A percentile compares a stretch with the other conserved stretches of the same genome.
Conservation (phyloP, 257 asterid genomes). For the Lithospermum erythrorhizon region DNA sequence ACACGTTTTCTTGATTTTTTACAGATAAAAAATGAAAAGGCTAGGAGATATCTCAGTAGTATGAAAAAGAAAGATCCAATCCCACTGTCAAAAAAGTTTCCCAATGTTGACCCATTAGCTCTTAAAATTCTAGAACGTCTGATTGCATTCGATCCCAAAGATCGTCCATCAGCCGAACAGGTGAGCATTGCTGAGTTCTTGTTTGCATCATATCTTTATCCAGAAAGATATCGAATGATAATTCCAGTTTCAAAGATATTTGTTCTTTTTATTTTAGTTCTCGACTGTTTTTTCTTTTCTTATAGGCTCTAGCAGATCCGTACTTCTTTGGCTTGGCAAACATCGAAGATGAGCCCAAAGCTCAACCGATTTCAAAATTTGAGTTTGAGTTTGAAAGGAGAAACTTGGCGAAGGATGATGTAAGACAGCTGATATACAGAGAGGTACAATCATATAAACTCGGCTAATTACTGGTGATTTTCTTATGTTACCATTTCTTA, state of each 20-base stretch:
- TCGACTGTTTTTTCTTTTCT: slow-evolving; percentile 8
- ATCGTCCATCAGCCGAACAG: slow-evolving; percentile 88
- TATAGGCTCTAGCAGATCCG: slow-evolving; percentile 84
- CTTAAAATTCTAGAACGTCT: slow-evolving; percentile 71
- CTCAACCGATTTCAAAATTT: slow-evolving; percentile 70
- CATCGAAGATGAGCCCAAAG: slow-evolving; percentile 81
- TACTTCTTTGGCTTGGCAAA: slow-evolving; percentile 70
- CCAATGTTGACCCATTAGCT: slow-evolving; percentile 75
- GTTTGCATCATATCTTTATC: slow-evolving; percentile 1
- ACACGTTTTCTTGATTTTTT: slow-evolving; percentile 11
- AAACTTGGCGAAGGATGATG: slow-evolving; percentile 57
- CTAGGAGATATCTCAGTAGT: slow-evolving; percentile 77
- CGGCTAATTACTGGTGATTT: slow-evolving; percentile 14
- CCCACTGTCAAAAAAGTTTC: slow-evolving; percentile 62
- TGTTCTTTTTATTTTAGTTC: not conserved
- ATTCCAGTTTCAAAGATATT: not conserved
- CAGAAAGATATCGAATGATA: not conserved
- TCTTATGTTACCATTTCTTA: slow-evolving; percentile 27
- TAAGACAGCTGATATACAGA: slow-evolving; percentile 76
- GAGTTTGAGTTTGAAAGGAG: slow-evolving; percentile 92
- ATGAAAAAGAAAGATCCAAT: slow-evolving; percentile 66
- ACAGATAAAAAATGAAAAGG: slow-evolving; percentile 92
- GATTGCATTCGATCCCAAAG: slow-evolving; percentile 88
- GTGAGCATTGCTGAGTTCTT: slow-evolving; percentile 22
- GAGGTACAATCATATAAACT: slow-evolving; percentile 47